Base-by-base conservation (phyloP, 2,329 filamentous ascomycete genomes). In the Paecilomyces niveus region DNA sequence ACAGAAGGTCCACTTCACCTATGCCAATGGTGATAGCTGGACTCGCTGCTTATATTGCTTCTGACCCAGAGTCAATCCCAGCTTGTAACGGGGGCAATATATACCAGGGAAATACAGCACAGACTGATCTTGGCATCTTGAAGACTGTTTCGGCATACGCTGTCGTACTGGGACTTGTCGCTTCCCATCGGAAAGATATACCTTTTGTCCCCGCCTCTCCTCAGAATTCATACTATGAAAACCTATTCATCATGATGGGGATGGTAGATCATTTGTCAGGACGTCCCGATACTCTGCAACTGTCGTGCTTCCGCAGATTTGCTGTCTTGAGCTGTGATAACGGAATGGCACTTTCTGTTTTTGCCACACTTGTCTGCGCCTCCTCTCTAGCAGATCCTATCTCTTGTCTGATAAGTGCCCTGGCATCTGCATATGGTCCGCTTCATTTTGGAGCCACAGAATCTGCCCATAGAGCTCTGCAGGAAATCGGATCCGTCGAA, bases 401-500 rank as follows among this genome's bases (percentile, higher is more conserved):
- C 75, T 71, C 70, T 60, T 82, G 78, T 62, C 75, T 81, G 18
- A 79, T 84, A 11, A 71, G 81, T 0, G 80, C 81, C 0, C 75
- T 81, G 4, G 78, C 80, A n/a, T 77, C 82, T 0, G 81, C 81
- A 0, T 83, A 83, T 62, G 83, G 83, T 0, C 82, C 82, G 0
- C 80, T 83, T 0, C 83, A 85, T 67, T 83, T 82, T 57, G 83
- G 83, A n/a, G 83, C 83, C 2, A 82, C 81, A 0, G 83, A 85
- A 62, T 78, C 79, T 22, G 83, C 82, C 0, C 83, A 84, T 65
- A 77, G 80, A 54, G 63, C 65, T 0, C 61, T 72, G 3, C 53
- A 22, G 5, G 62, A 65, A 1, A 66, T 72, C 5, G 62, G 64
- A 15, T 58, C 58, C 0, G 54, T 61, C 2, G 78, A 63, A 0